Evolutionary conservation across 2,329 filamentous ascomycete species (phyloP).

Genomic region (Epichloe hybrida): DNA sequence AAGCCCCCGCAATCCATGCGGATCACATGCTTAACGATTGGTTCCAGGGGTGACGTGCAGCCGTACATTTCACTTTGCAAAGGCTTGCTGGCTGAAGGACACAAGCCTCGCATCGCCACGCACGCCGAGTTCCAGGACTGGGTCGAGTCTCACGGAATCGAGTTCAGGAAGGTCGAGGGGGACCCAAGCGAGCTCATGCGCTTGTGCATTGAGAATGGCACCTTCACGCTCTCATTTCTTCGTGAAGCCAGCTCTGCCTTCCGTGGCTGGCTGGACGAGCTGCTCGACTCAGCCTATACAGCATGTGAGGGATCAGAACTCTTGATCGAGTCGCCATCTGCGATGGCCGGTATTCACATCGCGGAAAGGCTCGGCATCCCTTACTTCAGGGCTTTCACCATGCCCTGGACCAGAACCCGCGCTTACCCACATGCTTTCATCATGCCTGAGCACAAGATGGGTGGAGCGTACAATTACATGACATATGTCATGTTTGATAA

Average conservation of each 20-base stretch:
- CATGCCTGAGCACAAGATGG: slow-evolving; percentile 85
- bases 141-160: slow-evolving; percentile 87
- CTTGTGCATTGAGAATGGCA: slow-evolving; percentile 91
- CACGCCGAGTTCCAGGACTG: slow-evolving; percentile 81
- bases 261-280: slow-evolving; percentile 85
- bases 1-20: slow-evolving; percentile 68
- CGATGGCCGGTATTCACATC: slow-evolving; percentile 96
- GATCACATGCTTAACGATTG: slow-evolving; percentile 91
- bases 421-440: slow-evolving; percentile 96
- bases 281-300: slow-evolving; percentile 67
- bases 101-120: slow-evolving; percentile 76
- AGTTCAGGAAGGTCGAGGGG: slow-evolving; percentile 77
- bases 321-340: slow-evolving; percentile 86
- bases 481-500: slow-evolving; percentile 95
- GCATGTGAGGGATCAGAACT: slow-evolving; percentile 81
- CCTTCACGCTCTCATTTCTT: slow-evolving; percentile 87
- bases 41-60: slow-evolving; percentile 89
- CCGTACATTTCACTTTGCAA: slow-evolving; percentile 96
- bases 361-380: slow-evolving; percentile 85
- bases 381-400: slow-evolving; percentile 94
- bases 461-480: slow-evolving; percentile 87
- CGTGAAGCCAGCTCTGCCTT: slow-evolving; percentile 78
- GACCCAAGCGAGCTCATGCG: slow-evolving; percentile 92
- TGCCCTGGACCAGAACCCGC: slow-evolving; percentile 95
- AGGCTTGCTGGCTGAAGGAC: slow-evolving; percentile 74